Conservation (phyloP, 179 eudicot species). For the Beta macrorhiza region DNA sequence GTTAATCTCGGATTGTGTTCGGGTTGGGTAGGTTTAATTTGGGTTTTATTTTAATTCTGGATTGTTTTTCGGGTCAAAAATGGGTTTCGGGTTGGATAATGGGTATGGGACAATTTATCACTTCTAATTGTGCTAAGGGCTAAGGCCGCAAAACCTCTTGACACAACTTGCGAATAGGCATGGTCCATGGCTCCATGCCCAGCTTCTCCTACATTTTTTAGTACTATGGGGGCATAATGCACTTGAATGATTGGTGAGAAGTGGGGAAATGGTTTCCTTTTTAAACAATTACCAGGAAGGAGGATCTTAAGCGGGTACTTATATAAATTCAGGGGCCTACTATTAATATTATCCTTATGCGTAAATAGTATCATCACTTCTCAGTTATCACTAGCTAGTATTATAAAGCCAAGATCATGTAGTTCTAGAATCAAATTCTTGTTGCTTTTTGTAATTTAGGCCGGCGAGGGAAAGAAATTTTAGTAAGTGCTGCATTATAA, state of each 20-base stretch:
- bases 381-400: background rate
- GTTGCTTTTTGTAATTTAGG: background rate
- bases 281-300: background rate
- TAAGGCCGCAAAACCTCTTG: too few species aligned
- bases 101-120: too few species aligned
- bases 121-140: too few species aligned
- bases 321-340: background rate
- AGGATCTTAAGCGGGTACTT: slow-evolving; percentile 8
- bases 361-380: background rate
- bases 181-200: too few species aligned
- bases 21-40: too few species aligned
- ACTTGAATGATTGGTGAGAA: background rate
- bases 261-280: background rate
- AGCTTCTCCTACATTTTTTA: too few species aligned
- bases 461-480: background rate
- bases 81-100: too few species aligned
- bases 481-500: slow-evolving; percentile 3
- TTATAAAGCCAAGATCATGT: background rate
- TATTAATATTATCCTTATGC: background rate
- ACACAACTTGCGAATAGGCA: too few species aligned
- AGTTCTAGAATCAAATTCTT: slow-evolving; percentile 13
- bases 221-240: background rate
- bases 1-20: too few species aligned
- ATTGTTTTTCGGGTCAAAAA: too few species aligned
- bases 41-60: too few species aligned